Conservation (phyloP, 140 eudicot genomes). For the Ambrosia hybrid region DNA sequence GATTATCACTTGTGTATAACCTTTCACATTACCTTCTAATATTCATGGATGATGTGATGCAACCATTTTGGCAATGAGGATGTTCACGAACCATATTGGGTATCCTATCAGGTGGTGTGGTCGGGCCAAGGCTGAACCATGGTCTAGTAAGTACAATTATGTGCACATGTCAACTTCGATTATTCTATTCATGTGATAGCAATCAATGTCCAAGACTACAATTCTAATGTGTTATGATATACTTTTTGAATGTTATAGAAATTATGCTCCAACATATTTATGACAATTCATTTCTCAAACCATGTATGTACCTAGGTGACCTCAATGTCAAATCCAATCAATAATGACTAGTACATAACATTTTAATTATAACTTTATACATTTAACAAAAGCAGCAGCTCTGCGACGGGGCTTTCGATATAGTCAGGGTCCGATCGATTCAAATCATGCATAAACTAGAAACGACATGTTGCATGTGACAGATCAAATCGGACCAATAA, state of each 20-base stretch:
- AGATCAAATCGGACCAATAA: too few relatives aligned
- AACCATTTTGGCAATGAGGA: neutral
- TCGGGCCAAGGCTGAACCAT: neutral
- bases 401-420: constrained; percentile 12
- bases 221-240: constrained; percentile 33
- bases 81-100: neutral
- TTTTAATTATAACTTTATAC: neutral
- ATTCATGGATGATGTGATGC: neutral
- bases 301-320: constrained; percentile 10
- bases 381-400: constrained; percentile 12
- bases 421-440: neutral
- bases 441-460: neutral
- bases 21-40: neutral
- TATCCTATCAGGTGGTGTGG: constrained; percentile 12
- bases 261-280: constrained; percentile 38
- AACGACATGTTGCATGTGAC: constrained; percentile 11
- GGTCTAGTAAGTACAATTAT: constrained; percentile 4
- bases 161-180: constrained; percentile 14
- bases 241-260: constrained; percentile 30
- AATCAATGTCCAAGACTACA: constrained; percentile 30
- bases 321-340: constrained; percentile 26
- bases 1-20: too few relatives aligned
- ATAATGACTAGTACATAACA: constrained; percentile 7
- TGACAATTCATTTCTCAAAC: constrained; percentile 33
- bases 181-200: constrained; percentile 23